Base-by-base conservation (phyloP, 192 early-diverging fungal genomes). In the Coemansia sp. region DNA sequence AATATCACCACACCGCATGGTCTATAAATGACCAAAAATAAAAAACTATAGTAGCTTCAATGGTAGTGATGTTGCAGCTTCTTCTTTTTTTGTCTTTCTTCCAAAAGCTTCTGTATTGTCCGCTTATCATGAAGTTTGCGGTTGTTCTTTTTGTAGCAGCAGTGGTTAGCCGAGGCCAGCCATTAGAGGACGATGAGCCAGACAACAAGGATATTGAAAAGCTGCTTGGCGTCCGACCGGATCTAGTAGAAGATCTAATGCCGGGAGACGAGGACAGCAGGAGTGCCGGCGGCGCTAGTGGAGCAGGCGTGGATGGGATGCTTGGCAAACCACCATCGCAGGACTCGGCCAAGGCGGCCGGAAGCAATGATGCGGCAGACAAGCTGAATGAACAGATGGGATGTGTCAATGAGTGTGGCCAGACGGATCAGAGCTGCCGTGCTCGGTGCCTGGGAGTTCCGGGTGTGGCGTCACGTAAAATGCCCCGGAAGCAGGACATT, bases 371-470 rank as follows among this genome's bases (percentile, higher is more conserved):
- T 3, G 21, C 17, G 14, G 40, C 13, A 12, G 40, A 41, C 11
- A 45, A 32, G 13, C 28, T 13, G 17, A 55, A 33, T 28, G 53
- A 44, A 3, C 49, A 54, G 13, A 16, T 48, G 1, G 67, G 39
- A 13, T 71, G 67, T 17, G 35, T 71, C 13, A 50, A 19, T 11
- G 56, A 27, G 16, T 71, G 67, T 22, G 42, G 39, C 5, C 37
- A 20, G 10, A 48, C 60, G 1, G 67, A 71, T 16, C 67, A 64
- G 44, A 60, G 67, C 39, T 71, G 67, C 38, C 51, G 53, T 0
- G 67, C 67, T 5, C 38, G 60, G n/a, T 71, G 67, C 27, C 35
- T 71, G 46, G 67, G 67, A 0, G 67, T 64, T 4, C 67, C 67
- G 20, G 67, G 67, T 11, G 60, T 55, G 22, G 67, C 67, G 14